These are phyloP conservation scores for Deuterostichococcus epilithicus DNA, from an alignment of 139 green algal species.

Conservation along the genomic window DNA sequence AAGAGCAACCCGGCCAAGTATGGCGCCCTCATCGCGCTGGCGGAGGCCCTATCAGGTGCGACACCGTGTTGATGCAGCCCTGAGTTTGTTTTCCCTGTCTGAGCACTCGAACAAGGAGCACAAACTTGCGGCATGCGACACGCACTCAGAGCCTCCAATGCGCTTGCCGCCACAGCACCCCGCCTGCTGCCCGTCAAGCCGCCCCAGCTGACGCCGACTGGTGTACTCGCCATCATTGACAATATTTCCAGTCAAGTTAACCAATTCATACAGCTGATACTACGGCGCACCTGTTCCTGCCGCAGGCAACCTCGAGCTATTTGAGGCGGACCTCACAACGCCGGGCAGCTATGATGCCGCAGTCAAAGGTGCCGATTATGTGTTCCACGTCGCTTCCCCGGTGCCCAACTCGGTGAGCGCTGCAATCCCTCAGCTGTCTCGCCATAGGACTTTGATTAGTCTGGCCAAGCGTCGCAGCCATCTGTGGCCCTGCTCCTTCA, in stretches of 20 bases:
- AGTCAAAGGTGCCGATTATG: background rate
- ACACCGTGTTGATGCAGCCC: too few species aligned
- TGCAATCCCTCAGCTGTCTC: background rate
- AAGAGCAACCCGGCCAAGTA: constrained; percentile 1
- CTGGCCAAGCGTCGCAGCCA: background rate
- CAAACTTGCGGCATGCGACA: too few species aligned
- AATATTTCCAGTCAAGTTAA: background rate
- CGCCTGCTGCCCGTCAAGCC: too few species aligned
- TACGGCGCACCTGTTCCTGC: background rate
- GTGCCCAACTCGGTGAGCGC: too few species aligned
- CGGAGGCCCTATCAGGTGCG: background rate
- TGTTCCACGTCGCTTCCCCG: background rate
- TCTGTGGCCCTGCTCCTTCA: constrained; percentile 58
- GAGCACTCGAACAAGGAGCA: too few species aligned
- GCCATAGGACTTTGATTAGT: background rate
- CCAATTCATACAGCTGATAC: background rate
- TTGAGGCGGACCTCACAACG: background rate
- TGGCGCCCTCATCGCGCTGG: background rate
- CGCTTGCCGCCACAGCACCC: too few species aligned
- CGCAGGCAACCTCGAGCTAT: background rate
- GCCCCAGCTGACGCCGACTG: too few species aligned
- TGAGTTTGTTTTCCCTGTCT: too few species aligned
- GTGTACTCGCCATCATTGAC: too few species aligned
- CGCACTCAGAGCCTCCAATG: too few species aligned
- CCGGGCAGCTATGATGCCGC: background rate